phyloP scores from a whole-genome alignment of 2,329 filamentous ascomycete genomes.

The Pleomassaria siparia region DNA sequence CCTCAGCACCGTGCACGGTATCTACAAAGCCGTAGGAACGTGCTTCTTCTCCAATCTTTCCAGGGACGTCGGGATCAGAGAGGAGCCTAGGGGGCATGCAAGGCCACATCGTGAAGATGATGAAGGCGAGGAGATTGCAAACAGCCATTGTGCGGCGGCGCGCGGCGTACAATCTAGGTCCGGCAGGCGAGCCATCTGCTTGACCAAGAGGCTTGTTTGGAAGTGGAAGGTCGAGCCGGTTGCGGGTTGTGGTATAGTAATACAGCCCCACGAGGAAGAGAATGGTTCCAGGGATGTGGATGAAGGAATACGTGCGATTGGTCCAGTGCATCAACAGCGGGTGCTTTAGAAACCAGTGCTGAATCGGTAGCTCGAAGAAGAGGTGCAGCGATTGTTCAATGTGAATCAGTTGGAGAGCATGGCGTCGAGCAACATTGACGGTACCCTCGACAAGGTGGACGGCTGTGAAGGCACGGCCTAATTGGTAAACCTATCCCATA shows the following conservation, averaged over 20 bases:
- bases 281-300: constrained; percentile 76
- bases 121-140: constrained; percentile 61
- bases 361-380: constrained; percentile 66
- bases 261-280: constrained; percentile 68
- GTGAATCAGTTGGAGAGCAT: constrained; percentile 68
- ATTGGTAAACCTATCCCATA: constrained; percentile 67
- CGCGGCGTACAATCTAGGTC: constrained; percentile 57
- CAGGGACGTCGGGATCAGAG: constrained; percentile 56
- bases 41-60: constrained; percentile 58
- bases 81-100: constrained; percentile 63
- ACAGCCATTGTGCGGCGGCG: constrained; percentile 59
- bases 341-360: constrained; percentile 58
- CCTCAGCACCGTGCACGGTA: constrained; percentile 59
- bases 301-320: constrained; percentile 74
- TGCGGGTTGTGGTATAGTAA: constrained; percentile 68
- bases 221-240: constrained; percentile 48
- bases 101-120: constrained; percentile 61
- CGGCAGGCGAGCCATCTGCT: constrained; percentile 47
- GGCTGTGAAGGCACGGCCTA: constrained; percentile 71
- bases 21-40: constrained; percentile 63
- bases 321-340: constrained; percentile 66
- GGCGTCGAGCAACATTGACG: constrained; percentile 66
- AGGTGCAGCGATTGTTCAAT: constrained; percentile 66
- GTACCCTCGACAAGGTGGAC: constrained; percentile 68
- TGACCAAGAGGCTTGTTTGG: constrained; percentile 40